Percentiles rank a stretch among this genome's conserved stretches.
Evolutionary conservation across 2,329 filamentous ascomycete genomes (phyloP).

Genomic region (Acephala macrosclerotiorum): DNA sequence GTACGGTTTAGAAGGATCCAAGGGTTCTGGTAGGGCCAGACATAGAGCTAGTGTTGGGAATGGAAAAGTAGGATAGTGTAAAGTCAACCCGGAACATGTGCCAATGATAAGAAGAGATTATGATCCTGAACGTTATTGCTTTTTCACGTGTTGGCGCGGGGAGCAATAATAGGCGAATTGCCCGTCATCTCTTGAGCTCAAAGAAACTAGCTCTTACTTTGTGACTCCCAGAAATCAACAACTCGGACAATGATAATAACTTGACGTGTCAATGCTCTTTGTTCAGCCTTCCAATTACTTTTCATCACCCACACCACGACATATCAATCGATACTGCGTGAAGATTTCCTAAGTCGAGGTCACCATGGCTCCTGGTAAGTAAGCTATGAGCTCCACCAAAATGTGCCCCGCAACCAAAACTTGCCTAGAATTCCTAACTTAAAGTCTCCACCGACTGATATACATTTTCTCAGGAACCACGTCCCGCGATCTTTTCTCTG

Average conservation of each 20-base stretch:
- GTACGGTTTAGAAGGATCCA: constrained; percentile 76
- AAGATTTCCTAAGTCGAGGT: background rate
- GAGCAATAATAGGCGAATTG: constrained; percentile 15
- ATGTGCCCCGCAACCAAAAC: constrained; percentile 1
- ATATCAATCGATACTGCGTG: background rate
- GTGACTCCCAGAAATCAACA: background rate
- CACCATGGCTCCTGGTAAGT: constrained; percentile 19
- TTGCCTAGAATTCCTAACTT: background rate
- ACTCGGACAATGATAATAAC: background rate
- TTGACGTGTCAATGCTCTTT: background rate
- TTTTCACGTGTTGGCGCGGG: constrained; percentile 7
- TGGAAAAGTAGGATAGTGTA: constrained; percentile 40
- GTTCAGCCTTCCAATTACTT: background rate
- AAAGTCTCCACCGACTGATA: background rate
- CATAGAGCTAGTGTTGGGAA: constrained; percentile 40
- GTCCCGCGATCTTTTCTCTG: background rate
- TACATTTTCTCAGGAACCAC: background rate
- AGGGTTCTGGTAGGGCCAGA: constrained; percentile 47
- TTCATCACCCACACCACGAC: background rate
- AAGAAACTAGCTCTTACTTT: constrained; percentile 6
- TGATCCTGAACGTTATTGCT: background rate
- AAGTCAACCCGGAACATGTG: constrained; percentile 1
- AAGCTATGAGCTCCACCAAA: background rate
- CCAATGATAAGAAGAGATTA: constrained; percentile 14
- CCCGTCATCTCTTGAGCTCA: background rate